Base-by-base conservation (phyloP, 1,284 basidiomycete species). In the Exobasidium rhododendri region DNA sequence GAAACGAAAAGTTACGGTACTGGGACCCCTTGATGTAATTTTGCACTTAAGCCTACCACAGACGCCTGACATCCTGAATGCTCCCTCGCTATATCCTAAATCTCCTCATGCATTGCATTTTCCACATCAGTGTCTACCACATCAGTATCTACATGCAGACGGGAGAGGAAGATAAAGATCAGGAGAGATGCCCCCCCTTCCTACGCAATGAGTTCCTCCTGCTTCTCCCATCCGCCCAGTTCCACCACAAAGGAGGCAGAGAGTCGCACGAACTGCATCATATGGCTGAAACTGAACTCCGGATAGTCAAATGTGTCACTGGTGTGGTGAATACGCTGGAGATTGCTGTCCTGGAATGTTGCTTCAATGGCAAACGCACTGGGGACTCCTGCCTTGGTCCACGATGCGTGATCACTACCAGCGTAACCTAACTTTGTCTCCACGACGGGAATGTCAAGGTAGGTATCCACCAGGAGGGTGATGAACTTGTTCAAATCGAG, bases 351-450 rank as follows among this genome's bases (percentile, higher is more conserved):
- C 17, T 70, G 69, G 59, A 71, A 78, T 14, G 69, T 66, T 2
- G 29, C 53, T 46, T 64, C 83, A 55, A 77, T 75, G 7, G 72
- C 75, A 64, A 82, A 82, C 0, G 80, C 79, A 3, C 67, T 66
- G 4, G 80, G 80, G 0, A 75, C 77, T 24, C 81, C 81, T 40
- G 80, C 72, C 56, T 79, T 78, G 31, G 17, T 58, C 80, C 81
- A 82, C 49, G 69, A 73, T 0, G 72, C 76, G 69, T 80, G 78
- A 74, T 97, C 94, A 66, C 89, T 91, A 83, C 92, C 97, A 20
- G 92, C 93, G 79, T 97, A 97, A 31, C 93, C 92, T 80, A 93
- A 94, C 83, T 89, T 76, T 54, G 83, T 84, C 57, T 82, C 71
- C 17, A 81, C 82, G 77, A 81, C 61, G 59, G 80, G 67, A 4